Evolutionary conservation across 1,139 yeast species (phyloP).

Genomic region (Magnusiomyces sp.): DNA sequence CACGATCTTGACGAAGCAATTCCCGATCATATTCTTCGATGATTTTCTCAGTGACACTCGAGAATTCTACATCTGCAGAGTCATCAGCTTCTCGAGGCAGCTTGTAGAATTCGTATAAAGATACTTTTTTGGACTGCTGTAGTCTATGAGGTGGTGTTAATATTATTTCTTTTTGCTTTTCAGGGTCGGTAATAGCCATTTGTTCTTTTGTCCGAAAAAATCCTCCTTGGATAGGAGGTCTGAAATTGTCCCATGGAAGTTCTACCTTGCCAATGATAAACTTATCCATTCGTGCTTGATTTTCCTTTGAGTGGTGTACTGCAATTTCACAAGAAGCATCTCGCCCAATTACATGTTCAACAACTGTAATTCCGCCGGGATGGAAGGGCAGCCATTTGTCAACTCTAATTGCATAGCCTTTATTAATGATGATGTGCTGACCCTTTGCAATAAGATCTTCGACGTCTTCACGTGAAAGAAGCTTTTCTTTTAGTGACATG

Average conservation of each 20-base stretch:
- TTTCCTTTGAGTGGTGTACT: slow-evolving; percentile 58
- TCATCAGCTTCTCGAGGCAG: slow-evolving; percentile 5
- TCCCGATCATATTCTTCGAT: slow-evolving; percentile 51
- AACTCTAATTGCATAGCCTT: slow-evolving; percentile 51
- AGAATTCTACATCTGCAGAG: neutral
- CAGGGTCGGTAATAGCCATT: slow-evolving; percentile 5
- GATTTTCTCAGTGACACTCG: slow-evolving; percentile 28
- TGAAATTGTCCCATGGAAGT: slow-evolving; percentile 57
- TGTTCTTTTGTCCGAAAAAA: slow-evolving; percentile 33
- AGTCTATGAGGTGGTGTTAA: neutral
- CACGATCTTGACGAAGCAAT: slow-evolving; percentile 47
- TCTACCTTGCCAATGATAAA: slow-evolving; percentile 61
- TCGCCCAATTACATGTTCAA: slow-evolving; percentile 74
- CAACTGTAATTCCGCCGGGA: slow-evolving; percentile 87
- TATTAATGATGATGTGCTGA: slow-evolving; percentile 58
- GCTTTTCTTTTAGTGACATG: neutral
- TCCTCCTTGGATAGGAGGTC: slow-evolving; percentile 90
- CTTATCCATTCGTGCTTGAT: slow-evolving; percentile 34
- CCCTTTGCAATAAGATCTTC: slow-evolving; percentile 58
- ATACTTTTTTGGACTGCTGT: neutral
- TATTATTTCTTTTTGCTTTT: slow-evolving; percentile 4
- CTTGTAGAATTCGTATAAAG: slow-evolving; percentile 2
- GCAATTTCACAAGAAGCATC: slow-evolving; percentile 90
- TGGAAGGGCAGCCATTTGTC: slow-evolving; percentile 65
- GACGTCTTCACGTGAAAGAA: slow-evolving; percentile 24